Evolutionary conservation across 164 flowering plant genomes (phyloP).

Genomic region (Cinnamomum micranthum): DNA sequence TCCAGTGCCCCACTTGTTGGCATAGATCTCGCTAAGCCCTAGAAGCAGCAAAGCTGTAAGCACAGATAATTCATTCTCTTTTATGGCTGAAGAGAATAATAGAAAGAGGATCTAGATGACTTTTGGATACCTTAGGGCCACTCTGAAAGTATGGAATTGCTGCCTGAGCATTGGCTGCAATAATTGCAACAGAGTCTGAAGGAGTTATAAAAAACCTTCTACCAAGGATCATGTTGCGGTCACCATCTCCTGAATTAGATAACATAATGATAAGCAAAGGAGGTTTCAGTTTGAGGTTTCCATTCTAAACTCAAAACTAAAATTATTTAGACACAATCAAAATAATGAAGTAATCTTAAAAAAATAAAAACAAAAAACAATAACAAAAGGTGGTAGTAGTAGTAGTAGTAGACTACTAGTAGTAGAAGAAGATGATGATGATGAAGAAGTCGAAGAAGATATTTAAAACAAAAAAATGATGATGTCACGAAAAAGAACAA

Average conservation of each 20-base stretch:
- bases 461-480: no score
- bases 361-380: no score
- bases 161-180: conserved; percentile 93
- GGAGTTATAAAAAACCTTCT: conserved; percentile 84
- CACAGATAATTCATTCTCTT: background rate
- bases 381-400: no score
- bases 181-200: conserved; percentile 95
- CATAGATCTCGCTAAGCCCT: conserved; percentile 99
- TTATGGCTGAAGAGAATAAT: background rate
- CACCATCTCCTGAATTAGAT: conserved; percentile 79
- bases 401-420: no score
- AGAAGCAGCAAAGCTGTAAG: background rate
- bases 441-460: no score
- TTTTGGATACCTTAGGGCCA: conserved; percentile 74
- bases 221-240: conserved; percentile 96
- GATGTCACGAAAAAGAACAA: no score
- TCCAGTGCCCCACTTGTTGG: conserved; percentile 99
- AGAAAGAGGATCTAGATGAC: background rate
- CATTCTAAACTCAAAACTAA: no score
- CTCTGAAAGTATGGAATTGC: conserved; percentile 82
- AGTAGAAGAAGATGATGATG: no score
- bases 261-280: background rate
- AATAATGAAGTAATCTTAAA: no score
- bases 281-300: background rate
- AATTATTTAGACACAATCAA: no score